A percentile compares a stretch with the other conserved stretches of the same genome.
Evolutionary conservation across 805 yeast genomes (phyloP).

Genomic region (Cyberlindnera meyerae): DNA sequence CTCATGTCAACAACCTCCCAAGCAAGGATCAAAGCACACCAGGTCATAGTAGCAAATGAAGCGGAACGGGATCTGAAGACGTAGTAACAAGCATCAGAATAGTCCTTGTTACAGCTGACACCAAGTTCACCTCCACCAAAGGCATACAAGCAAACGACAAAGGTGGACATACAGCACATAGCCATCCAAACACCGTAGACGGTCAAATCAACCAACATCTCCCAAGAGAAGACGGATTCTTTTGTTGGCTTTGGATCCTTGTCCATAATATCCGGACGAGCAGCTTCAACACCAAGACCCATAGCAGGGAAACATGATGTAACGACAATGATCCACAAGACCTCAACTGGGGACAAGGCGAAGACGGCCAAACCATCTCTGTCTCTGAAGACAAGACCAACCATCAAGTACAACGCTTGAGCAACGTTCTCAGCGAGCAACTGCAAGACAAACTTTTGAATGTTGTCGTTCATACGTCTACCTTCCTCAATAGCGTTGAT

Average conservation of each 20-base stretch:
- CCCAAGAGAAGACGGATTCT: conserved; percentile 58
- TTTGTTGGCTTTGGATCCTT: conserved; percentile 56
- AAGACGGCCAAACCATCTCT: conserved; percentile 64
- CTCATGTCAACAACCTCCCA: conserved; percentile 80
- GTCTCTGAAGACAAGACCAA: conserved; percentile 72
- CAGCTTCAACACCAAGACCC: conserved; percentile 71
- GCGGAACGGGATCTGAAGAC: conserved; percentile 77
- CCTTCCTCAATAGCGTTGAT: conserved; percentile 78
- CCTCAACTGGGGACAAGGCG: conserved; percentile 77
- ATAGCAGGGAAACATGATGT: conserved; percentile 82
- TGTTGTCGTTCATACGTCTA: conserved; percentile 71
- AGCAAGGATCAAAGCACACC: conserved; percentile 77
- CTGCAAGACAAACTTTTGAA: conserved; percentile 74
- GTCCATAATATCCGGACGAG: conserved; percentile 58
- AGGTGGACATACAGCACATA: conserved; percentile 58
- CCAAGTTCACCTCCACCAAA: conserved; percentile 66
- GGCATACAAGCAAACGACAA: conserved; percentile 63
- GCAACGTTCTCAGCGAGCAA: conserved; percentile 69
- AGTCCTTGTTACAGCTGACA: conserved; percentile 48
- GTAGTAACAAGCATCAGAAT: conserved; percentile 43
- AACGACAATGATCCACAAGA: conserved; percentile 72
- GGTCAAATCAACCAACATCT: conserved; percentile 62
- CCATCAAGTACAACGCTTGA: conserved; percentile 60
- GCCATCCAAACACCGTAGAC: conserved; percentile 76
- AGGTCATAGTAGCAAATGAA: conserved; percentile 76